phyloP scores from a whole-genome alignment of 768 basidiomycete species.

The Termitomyces sp. region DNA sequence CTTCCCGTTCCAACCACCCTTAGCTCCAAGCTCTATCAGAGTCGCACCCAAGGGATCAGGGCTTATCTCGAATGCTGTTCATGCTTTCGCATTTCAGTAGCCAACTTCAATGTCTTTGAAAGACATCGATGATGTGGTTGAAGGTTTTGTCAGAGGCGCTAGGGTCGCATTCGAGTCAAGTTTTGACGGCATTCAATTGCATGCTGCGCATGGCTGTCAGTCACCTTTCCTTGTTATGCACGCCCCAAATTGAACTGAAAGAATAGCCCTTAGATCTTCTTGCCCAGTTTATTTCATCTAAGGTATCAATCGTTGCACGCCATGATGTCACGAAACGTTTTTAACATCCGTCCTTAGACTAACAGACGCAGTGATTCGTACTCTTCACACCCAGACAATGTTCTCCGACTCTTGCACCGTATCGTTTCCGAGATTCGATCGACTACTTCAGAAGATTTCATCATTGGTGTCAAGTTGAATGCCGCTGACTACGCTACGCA shows the following conservation, averaged over 20 bases:
- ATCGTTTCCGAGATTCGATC: constrained; percentile 56
- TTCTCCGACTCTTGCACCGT: constrained; percentile 54
- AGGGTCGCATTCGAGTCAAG: constrained; percentile 59
- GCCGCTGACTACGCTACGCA: constrained; percentile 64
- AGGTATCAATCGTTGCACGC: constrained; percentile 37
- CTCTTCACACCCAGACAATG: constrained; percentile 35
- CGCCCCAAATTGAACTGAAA: neutral
- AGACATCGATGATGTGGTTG: constrained; percentile 62
- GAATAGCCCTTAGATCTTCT: constrained; percentile 54
- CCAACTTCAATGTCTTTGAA: constrained; percentile 54
- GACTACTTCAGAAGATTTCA: constrained; percentile 52
- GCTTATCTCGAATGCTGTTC: constrained; percentile 34
- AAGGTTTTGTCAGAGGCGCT: constrained; percentile 67
- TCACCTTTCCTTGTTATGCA: constrained; percentile 10
- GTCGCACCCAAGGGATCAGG: constrained; percentile 32
- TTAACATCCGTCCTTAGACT: constrained; percentile 9
- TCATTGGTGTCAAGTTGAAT: constrained; percentile 79
- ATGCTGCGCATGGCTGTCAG: constrained; percentile 85
- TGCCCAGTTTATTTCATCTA: constrained; percentile 72
- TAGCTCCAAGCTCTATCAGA: constrained; percentile 67
- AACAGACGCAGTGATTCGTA: constrained; percentile 64
- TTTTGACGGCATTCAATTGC: constrained; percentile 86
- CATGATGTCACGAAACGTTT: neutral
- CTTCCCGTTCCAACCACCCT: constrained; percentile 50
- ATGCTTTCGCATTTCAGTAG: constrained; percentile 55